Percentiles rank a stretch among this genome's conserved stretches.
These are phyloP conservation scores for Diaporthe aspalathi DNA, from an alignment of 2,329 filamentous ascomycete genomes.

Conservation along the genomic window DNA sequence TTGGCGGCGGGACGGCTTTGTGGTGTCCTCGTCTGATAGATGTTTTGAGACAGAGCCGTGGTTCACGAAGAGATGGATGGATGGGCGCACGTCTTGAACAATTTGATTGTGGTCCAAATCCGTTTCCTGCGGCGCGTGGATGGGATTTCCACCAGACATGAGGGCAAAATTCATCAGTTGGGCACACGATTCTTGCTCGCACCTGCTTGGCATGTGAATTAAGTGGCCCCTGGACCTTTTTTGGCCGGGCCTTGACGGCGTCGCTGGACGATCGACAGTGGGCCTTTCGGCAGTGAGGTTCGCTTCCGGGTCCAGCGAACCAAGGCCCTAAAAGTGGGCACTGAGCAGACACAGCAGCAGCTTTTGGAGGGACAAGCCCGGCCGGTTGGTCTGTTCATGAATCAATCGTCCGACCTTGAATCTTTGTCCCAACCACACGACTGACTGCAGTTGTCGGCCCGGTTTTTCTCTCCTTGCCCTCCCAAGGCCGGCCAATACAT, in stretches of 20 bases:
- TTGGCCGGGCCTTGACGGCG: conserved; percentile 7
- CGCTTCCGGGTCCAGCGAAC: conserved; percentile 1
- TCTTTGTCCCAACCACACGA: neutral
- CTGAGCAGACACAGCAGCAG: too few relatives aligned
- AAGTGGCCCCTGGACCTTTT: too few relatives aligned
- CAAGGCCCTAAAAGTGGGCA: neutral
- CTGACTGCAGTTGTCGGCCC: neutral
- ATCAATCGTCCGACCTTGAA: conserved; percentile 22
- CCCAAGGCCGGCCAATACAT: conserved; percentile 5
- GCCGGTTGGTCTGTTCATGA: neutral
- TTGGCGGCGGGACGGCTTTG: neutral
- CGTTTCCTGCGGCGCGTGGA: neutral
- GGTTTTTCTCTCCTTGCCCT: neutral
- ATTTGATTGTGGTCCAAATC: neutral
- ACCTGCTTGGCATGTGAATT: neutral
- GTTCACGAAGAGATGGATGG: neutral
- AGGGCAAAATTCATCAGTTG: neutral
- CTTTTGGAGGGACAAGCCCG: neutral
- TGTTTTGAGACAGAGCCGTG: neutral
- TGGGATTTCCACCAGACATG: neutral
- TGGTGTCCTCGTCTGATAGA: conserved; percentile 13
- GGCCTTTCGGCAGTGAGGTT: neutral
- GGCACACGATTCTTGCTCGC: neutral
- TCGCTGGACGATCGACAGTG: neutral
- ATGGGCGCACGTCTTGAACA: neutral